phyloP scores from a whole-genome alignment of 2,329 filamentous ascomycete species.

The Colletotrichum sp. region DNA sequence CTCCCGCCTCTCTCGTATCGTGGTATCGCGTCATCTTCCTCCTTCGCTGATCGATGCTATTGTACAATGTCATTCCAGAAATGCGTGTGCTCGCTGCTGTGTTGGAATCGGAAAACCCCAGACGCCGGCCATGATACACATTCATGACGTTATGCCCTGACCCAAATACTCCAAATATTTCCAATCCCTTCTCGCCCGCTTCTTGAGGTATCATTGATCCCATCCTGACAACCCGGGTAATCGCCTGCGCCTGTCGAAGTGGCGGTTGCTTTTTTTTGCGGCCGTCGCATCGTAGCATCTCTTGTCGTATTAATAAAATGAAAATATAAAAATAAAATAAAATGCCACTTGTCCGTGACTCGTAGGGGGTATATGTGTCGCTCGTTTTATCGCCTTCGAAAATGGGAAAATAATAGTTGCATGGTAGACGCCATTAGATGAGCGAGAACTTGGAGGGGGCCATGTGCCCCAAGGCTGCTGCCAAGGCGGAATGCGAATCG shows the following conservation, averaged over 20 bases:
- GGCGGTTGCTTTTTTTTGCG: background rate
- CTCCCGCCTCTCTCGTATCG: background rate
- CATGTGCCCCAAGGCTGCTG: constrained; percentile 17
- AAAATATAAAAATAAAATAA: background rate
- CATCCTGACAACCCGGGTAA: background rate
- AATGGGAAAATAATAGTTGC: background rate
- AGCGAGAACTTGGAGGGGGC: constrained; percentile 16
- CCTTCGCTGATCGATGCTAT: background rate
- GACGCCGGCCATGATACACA: constrained; percentile 13
- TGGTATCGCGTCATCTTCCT: background rate
- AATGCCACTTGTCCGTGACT: background rate
- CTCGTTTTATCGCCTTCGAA: background rate
- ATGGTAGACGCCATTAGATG: background rate
- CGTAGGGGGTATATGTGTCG: background rate
- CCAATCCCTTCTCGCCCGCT: background rate
- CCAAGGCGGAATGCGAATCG: constrained; percentile 26
- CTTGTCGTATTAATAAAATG: background rate
- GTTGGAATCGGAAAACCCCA: constrained; percentile 11
- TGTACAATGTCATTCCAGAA: constrained; percentile 19
- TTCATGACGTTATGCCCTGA: constrained; percentile 17
- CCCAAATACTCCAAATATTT: constrained; percentile 12
- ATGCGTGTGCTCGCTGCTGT: constrained; percentile 17
- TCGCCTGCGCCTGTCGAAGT: constrained; percentile 7
- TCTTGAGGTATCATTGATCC: constrained; percentile 10
- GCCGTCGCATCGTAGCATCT: constrained; percentile 12